Conservation (phyloP, 345 rosid genomes). For the Moricandia moricandioides region DNA sequence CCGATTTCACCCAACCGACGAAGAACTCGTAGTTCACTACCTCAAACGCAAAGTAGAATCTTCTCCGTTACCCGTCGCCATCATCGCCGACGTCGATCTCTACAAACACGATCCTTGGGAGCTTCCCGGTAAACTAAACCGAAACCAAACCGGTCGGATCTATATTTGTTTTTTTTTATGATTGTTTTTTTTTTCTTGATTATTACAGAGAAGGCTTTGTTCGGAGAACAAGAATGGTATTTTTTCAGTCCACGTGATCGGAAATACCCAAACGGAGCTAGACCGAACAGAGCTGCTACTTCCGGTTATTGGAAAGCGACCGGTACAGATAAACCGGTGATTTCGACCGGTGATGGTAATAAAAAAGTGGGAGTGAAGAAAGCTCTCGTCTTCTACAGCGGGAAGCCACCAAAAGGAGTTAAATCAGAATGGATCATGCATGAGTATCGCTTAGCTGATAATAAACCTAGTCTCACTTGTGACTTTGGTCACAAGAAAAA, state of each 20-base stretch:
- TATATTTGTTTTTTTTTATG: neutral
- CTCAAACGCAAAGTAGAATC: constrained; percentile 80
- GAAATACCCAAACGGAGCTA: constrained; percentile 93
- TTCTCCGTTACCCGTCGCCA: constrained; percentile 71
- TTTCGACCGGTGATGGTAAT: constrained; percentile 49
- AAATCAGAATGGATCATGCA: constrained; percentile 99
- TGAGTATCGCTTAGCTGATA: constrained; percentile 74
- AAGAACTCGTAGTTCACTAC: constrained; percentile 90
- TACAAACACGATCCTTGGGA: constrained; percentile 99
- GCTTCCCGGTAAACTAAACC: constrained; percentile 57
- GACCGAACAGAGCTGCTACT: constrained; percentile 95
- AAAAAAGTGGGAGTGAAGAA: constrained; percentile 89
- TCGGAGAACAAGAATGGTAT: constrained; percentile 98
- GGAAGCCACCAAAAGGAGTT: constrained; percentile 97
- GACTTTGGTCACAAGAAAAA: constrained; percentile 73
- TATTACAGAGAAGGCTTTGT: constrained; percentile 70
- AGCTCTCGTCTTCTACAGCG: constrained; percentile 86
- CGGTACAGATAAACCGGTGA: constrained; percentile 91
- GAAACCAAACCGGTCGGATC: neutral
- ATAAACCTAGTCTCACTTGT: constrained; percentile 58
- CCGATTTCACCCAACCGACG: constrained; percentile 98
- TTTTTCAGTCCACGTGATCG: constrained; percentile 93
- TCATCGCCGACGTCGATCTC: constrained; percentile 86
- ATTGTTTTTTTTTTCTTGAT: neutral
- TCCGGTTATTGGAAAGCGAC: constrained; percentile 99